These are phyloP conservation scores for Globisporangium radiosum DNA, from an alignment of 352 stramenopile genomes.

Conservation along the genomic window DNA sequence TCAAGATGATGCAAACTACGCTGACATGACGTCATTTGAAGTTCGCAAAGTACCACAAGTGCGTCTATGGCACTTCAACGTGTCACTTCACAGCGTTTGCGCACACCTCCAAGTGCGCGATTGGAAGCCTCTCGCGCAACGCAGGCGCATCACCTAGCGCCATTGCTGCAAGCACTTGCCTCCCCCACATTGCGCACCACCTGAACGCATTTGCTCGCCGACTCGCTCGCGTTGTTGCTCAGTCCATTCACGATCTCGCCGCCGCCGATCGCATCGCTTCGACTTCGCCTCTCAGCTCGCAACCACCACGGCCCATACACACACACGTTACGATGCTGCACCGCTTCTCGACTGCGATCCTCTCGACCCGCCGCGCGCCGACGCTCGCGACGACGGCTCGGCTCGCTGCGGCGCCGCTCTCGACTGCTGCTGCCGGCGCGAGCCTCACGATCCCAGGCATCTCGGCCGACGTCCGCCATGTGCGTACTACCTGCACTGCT, in stretches of 20 bases:
- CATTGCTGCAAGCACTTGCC: too few relatives aligned
- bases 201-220: background rate
- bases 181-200: background rate
- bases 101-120: background rate
- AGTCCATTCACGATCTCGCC: background rate
- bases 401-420: conserved; percentile 24
- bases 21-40: background rate
- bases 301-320: background rate
- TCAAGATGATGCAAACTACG: too few relatives aligned
- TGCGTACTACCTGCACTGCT: conserved; percentile 10
- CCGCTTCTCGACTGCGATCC: conserved; percentile 26
- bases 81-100: background rate
- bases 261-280: background rate
- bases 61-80: background rate
- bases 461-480: conserved; percentile 53
- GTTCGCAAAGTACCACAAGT: background rate
- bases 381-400: background rate
- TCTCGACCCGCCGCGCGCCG: conserved; percentile 11
- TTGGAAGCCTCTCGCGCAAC: background rate
- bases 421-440: conserved; percentile 16
- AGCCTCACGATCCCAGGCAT: conserved; percentile 63
- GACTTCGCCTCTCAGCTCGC: conserved; percentile 6
- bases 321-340: conserved; percentile 29
- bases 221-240: background rate
- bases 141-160: background rate